These are phyloP conservation scores for Citrus sp. DNA, from an alignment of 345 rosid species.

Conservation along the genomic window DNA sequence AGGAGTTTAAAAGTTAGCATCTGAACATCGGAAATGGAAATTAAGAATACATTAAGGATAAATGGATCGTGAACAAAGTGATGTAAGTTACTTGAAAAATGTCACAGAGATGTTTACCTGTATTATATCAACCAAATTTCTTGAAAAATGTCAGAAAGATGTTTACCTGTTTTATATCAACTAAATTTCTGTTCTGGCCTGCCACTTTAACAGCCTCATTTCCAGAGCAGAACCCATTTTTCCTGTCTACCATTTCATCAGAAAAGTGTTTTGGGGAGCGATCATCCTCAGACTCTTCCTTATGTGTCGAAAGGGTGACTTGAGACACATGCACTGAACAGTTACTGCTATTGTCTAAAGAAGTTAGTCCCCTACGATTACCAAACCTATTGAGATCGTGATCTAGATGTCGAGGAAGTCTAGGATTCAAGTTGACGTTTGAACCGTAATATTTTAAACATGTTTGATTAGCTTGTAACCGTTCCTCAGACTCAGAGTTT, in stretches of 20 bases:
- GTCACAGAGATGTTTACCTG: constrained; percentile 31
- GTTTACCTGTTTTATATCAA: constrained; percentile 39
- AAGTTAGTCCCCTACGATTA: constrained; percentile 28
- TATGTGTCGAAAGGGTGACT: constrained; percentile 50
- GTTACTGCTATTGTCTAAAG: constrained; percentile 24
- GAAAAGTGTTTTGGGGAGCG: constrained; percentile 27
- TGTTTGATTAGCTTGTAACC: constrained; percentile 21
- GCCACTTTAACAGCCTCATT: constrained; percentile 16
- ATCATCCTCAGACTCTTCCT: constrained; percentile 57
- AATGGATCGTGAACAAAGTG: background rate
- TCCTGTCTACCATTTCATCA: constrained; percentile 17
- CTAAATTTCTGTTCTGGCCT: constrained; percentile 29
- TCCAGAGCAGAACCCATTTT: constrained; percentile 24
- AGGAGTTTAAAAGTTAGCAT: background rate
- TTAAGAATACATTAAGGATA: background rate
- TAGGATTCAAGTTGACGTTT: constrained; percentile 30
- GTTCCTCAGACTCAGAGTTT: constrained; percentile 27
- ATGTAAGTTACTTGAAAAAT: background rate
- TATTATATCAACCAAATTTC: constrained; percentile 26
- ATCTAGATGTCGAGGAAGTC: constrained; percentile 30
- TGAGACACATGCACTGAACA: constrained; percentile 32
- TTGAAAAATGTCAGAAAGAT: background rate
- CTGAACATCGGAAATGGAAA: background rate
- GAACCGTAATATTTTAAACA: constrained; percentile 22
- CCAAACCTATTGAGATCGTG: constrained; percentile 29